phyloP scores from a whole-genome alignment of 176 grass and related monocot species.

The Poa annua region DNA sequence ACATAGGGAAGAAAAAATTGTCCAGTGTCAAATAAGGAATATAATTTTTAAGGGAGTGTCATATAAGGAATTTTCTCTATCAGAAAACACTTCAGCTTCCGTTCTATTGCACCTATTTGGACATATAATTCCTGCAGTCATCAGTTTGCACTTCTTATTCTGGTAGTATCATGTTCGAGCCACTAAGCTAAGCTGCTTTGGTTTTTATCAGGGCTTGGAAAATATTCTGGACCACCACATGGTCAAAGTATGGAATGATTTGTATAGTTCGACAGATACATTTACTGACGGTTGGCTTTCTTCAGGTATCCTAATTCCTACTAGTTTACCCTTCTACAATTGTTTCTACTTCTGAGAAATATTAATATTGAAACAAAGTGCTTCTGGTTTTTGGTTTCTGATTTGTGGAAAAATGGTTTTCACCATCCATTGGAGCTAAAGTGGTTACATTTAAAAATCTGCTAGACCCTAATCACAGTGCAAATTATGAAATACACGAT shows the following conservation, averaged over 20 bases:
- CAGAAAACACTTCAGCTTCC: not conserved
- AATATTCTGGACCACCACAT: constrained; percentile 78
- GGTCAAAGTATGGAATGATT: constrained; percentile 82
- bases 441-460: not conserved
- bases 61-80: too few species aligned
- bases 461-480: not conserved
- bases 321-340: not conserved
- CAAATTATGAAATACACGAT: not conserved
- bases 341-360: not conserved
- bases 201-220: constrained; percentile 75
- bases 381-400: not conserved
- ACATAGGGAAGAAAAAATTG: too few species aligned
- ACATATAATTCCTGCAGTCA: not conserved
- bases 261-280: constrained; percentile 78
- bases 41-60: too few species aligned
- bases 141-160: constrained; percentile 13
- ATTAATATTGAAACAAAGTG: not conserved
- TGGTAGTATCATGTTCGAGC: constrained; percentile 5
- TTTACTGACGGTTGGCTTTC: constrained; percentile 92
- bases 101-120: constrained; percentile 12
- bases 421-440: not conserved
- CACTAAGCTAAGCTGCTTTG: constrained; percentile 33
- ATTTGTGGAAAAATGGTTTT: not conserved
- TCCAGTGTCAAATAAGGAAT: too few species aligned
- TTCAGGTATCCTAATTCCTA: constrained; percentile 62